Base-by-base conservation (phyloP, 2,329 filamentous ascomycete genomes). In the Ceratocystis diversiconidia region DNA sequence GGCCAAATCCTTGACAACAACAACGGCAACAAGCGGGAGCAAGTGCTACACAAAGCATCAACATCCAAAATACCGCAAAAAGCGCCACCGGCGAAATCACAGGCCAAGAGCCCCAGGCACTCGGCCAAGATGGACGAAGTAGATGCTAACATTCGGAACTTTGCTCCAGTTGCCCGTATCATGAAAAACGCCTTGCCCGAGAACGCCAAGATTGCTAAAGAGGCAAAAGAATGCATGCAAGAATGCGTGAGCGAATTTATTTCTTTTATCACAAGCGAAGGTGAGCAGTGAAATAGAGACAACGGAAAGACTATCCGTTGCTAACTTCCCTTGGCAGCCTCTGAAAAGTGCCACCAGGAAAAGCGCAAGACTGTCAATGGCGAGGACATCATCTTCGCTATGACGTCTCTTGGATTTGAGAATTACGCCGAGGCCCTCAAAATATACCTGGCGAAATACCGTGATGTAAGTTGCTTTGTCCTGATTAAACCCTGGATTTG, bases 231-330 rank as follows among this genome's bases (percentile, higher is more conserved):
- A 75, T 99, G 94, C 78, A 97, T 99, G 94, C 94, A 99, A 76
- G 94, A 99, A 77, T 99, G 94, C 74, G 94, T 99, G 67, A 96
- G 92, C 85, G 94, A 99, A 78, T 99, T 99, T 77, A 99, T 99
- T 79, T 96, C 90, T 5, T 99, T 99, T 81, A 97, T 99, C 74
- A 99, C 94, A 44, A 97, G 92, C 76, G 94, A 99, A 82, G 94
- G 94, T 96, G 76, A 74, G 88, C 79, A 62, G 44, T 41, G 36
- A 44, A 6, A 32, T 22, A 43, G 36, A 41, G 36, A 41, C 10
- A 41, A 41, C 36, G 25, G 22, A 50, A 59, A 59, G 28, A 8
- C 55, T 36, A 12, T 8, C 28, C 12, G 15, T 59, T 15, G 15
- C 28, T 59, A 36, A 59, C 28, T 7, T 57, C 5, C 8, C 19